These are phyloP conservation scores for Pyrrhoderma noxium DNA, from an alignment of 1,284 basidiomycete genomes.

Conservation along the genomic window DNA sequence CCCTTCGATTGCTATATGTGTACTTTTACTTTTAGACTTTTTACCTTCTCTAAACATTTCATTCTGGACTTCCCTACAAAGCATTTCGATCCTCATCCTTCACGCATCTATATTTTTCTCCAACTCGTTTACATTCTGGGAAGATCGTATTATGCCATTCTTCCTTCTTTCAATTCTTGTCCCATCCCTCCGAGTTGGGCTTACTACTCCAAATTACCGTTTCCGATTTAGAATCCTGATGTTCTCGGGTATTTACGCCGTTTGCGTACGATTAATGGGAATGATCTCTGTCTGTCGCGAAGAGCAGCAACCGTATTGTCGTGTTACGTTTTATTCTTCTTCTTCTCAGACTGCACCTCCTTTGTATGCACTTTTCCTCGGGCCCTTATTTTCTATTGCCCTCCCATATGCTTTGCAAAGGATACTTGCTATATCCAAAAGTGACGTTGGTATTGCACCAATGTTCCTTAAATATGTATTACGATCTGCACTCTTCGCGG, in stretches of 20 bases:
- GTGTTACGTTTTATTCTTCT: slow-evolving; percentile 80
- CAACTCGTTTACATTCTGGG: slow-evolving; percentile 96
- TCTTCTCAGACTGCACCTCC: slow-evolving; percentile 62
- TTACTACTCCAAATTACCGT: slow-evolving; percentile 57
- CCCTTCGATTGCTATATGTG: slow-evolving; percentile 29
- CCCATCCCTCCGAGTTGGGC: slow-evolving; percentile 50
- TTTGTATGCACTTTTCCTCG: slow-evolving; percentile 44
- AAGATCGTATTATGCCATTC: slow-evolving; percentile 79
- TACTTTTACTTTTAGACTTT: slow-evolving; percentile 24
- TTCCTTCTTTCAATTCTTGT: slow-evolving; percentile 61
- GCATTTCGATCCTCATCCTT: slow-evolving; percentile 45
- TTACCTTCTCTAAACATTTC: slow-evolving; percentile 21
- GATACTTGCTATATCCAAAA: slow-evolving; percentile 62
- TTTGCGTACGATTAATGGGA: slow-evolving; percentile 69
- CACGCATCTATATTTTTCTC: slow-evolving; percentile 75
- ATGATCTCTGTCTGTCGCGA: slow-evolving; percentile 86
- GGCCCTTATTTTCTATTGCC: slow-evolving; percentile 45
- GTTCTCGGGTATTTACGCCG: slow-evolving; percentile 59
- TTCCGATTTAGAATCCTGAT: slow-evolving; percentile 72
- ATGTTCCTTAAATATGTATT: slow-evolving; percentile 57
- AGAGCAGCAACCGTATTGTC: slow-evolving; percentile 86
- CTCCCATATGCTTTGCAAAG: slow-evolving; percentile 55
- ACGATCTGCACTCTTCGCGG: slow-evolving; percentile 49
- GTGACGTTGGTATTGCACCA: slow-evolving; percentile 65
- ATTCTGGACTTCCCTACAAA: slow-evolving; percentile 17